phyloP scores from a whole-genome alignment of 768 basidiomycete genomes.

The Clathrus columnatus region DNA sequence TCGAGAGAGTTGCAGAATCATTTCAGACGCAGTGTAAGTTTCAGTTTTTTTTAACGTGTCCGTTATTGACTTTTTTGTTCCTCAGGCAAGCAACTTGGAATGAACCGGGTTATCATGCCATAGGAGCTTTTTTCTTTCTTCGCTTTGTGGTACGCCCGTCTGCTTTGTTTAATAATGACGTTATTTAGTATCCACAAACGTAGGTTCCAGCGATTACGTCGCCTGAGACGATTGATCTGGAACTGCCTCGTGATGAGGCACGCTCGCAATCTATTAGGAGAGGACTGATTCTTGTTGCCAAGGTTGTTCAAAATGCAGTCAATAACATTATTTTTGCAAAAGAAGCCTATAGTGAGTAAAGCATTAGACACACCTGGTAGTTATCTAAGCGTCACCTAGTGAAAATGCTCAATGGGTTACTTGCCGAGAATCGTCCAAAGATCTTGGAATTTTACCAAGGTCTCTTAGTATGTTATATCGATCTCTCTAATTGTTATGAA shows the following conservation, averaged over 20 bases:
- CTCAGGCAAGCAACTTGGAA: constrained; percentile 63
- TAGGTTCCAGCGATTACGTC: constrained; percentile 86
- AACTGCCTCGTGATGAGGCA: constrained; percentile 28
- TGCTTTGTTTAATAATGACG: background rate
- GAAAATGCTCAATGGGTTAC: constrained; percentile 69
- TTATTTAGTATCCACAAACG: constrained; percentile 46
- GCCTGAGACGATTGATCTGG: constrained; percentile 78
- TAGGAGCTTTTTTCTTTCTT: constrained; percentile 88
- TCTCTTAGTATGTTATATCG: constrained; percentile 44
- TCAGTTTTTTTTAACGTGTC: constrained; percentile 1
- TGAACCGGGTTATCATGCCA: constrained; percentile 68
- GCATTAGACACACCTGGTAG: background rate
- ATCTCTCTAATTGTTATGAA: background rate
- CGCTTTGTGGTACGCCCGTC: constrained; percentile 35
- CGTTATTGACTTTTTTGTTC: background rate
- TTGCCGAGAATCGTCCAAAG: constrained; percentile 57
- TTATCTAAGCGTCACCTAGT: constrained; percentile 20
- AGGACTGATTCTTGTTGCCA: constrained; percentile 80
- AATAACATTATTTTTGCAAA: constrained; percentile 94
- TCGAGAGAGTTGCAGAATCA: constrained; percentile 79
- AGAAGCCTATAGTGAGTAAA: constrained; percentile 51
- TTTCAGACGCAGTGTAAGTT: constrained; percentile 68
- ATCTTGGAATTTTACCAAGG: constrained; percentile 74
- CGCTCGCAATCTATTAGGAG: constrained; percentile 53
- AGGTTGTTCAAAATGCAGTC: constrained; percentile 87